Evolutionary conservation across 139 green algal genomes (phyloP).

Genomic region (Trebouxia sp.): DNA sequence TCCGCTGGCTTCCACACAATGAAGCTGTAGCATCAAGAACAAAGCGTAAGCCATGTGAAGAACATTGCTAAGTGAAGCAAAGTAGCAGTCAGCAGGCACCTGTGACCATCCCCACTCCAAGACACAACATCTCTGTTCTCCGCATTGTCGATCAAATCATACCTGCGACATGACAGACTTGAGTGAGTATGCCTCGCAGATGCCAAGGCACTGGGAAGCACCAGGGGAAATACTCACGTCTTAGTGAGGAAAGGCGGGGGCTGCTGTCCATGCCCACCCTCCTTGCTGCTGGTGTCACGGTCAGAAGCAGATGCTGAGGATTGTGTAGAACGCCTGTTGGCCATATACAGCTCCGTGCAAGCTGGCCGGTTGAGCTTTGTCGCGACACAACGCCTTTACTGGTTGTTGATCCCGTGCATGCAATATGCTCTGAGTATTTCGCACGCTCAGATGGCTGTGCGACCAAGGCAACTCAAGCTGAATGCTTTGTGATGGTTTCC

Average conservation of each 20-base stretch:
- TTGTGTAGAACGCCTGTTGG: background rate
- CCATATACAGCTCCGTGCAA: background rate
- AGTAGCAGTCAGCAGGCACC: conserved; percentile 43
- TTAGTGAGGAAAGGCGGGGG: conserved; percentile 69
- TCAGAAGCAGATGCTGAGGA: background rate
- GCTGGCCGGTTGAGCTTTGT: background rate
- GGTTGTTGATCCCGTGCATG: too few species aligned
- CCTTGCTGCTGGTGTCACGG: background rate
- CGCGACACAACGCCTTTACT: too few species aligned
- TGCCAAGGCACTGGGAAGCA: background rate
- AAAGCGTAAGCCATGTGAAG: background rate
- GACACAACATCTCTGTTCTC: conserved; percentile 80
- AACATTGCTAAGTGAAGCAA: background rate
- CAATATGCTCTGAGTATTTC: too few species aligned
- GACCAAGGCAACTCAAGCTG: too few species aligned
- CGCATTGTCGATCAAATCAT: conserved; percentile 91
- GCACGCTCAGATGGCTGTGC: too few species aligned
- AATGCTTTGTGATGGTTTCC: too few species aligned
- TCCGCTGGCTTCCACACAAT: conserved; percentile 91
- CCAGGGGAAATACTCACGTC: conserved; percentile 59
- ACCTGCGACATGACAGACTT: conserved; percentile 61
- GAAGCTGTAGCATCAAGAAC: conserved; percentile 77
- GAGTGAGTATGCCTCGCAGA: background rate
- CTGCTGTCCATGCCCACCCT: background rate
- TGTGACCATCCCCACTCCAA: conserved; percentile 83